phyloP scores from a whole-genome alignment of 495 filamentous ascomycete species.

The Recurvomyces mirabilis region DNA sequence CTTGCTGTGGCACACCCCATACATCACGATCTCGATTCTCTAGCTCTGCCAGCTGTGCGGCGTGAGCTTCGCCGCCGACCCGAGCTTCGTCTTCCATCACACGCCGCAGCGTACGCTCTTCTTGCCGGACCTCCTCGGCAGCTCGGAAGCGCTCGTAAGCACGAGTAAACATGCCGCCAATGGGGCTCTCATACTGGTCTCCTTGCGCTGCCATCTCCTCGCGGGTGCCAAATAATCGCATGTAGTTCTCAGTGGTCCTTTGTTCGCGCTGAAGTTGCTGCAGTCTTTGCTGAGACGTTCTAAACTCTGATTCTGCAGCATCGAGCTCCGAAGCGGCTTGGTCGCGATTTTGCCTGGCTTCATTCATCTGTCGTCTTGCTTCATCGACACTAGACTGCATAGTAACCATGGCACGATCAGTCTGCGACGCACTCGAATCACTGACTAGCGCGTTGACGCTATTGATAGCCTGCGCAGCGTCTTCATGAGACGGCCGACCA shows the following conservation, averaged over 20 bases:
- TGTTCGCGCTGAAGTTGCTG: conserved; percentile 25
- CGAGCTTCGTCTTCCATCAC: conserved; percentile 21
- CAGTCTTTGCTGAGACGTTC: conserved; percentile 13
- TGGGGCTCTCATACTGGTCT: conserved; percentile 33
- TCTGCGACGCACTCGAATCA: neutral
- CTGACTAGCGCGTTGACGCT: conserved; percentile 4
- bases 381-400: conserved; percentile 19
- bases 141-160: conserved; percentile 26
- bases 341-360: conserved; percentile 17
- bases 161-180: conserved; percentile 31
- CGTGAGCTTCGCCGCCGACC: conserved; percentile 10
- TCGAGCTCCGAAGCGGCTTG: conserved; percentile 21
- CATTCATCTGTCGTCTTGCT: conserved; percentile 13
- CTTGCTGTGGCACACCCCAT: conserved; percentile 17
- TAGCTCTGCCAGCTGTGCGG: conserved; percentile 4
- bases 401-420: conserved; percentile 7
- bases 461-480: conserved; percentile 2
- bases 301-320: conserved; percentile 15
- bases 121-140: conserved; percentile 26
- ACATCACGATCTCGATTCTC: conserved; percentile 13
- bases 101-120: conserved; percentile 19
- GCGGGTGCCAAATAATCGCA: conserved; percentile 31
- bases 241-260: conserved; percentile 24
- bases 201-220: conserved; percentile 30
- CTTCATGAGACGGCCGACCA: conserved; percentile 4